These are phyloP conservation scores for Taphrina wiesneri DNA, from an alignment of 1,139 yeast species.

Conservation along the genomic window DNA sequence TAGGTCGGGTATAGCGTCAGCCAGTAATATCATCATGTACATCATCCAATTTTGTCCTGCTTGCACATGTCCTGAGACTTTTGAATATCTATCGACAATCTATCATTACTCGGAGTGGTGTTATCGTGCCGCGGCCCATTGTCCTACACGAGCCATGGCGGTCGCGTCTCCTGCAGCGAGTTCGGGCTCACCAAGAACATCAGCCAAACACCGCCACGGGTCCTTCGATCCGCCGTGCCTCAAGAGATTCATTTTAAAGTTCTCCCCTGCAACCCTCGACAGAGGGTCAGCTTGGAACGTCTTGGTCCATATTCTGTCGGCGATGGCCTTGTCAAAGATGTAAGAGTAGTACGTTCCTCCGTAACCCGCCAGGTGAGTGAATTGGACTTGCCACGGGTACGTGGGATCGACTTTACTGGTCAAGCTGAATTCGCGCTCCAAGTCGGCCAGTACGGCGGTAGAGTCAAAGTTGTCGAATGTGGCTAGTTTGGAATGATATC, in stretches of 20 bases:
- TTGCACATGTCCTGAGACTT: too few species aligned
- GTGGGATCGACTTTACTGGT: conserved; percentile 45
- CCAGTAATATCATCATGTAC: background rate
- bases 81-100: too few species aligned
- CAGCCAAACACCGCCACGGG: conserved; percentile 85
- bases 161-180: conserved; percentile 58
- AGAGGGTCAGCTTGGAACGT: conserved; percentile 64
- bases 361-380: conserved; percentile 89
- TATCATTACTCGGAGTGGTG: background rate
- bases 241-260: conserved; percentile 67
- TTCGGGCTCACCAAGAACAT: conserved; percentile 54
- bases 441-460: conserved; percentile 61
- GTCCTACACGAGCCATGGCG: conserved; percentile 69
- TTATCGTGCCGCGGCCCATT: conserved; percentile 25
- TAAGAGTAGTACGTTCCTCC: conserved; percentile 95
- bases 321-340: conserved; percentile 87
- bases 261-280: conserved; percentile 69
- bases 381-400: conserved; percentile 81
- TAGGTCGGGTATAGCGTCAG: background rate
- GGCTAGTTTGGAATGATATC: conserved; percentile 56
- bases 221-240: conserved; percentile 93
- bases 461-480: conserved; percentile 51
- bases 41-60: background rate
- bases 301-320: conserved; percentile 77
- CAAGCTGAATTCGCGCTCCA: conserved; percentile 50